Conservation (phyloP, 306 rosid species). For the Quercus dentata region DNA sequence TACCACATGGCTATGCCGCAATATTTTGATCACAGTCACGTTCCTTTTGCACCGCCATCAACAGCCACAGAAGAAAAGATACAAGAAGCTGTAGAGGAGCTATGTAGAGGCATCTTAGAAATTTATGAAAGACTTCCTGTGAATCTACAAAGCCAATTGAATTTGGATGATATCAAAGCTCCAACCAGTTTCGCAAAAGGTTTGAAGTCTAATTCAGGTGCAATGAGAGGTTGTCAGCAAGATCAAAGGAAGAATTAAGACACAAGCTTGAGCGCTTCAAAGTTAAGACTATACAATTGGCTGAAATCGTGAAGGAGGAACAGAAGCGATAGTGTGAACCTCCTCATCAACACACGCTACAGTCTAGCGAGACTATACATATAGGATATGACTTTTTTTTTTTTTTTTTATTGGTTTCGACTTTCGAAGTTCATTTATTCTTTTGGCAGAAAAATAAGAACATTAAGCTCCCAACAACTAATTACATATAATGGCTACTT, state of each 20-base stretch:
- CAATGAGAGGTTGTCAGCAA: neutral
- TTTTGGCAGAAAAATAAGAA: no score
- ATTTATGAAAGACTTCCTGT: neutral
- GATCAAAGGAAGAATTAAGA: neutral
- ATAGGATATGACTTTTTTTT: no score
- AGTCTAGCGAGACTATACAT: no score
- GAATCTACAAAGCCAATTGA: neutral
- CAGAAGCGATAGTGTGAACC: neutral
- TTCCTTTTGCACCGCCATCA: neutral
- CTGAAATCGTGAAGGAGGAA: neutral
- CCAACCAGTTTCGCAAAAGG: neutral
- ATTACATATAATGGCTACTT: accelerated
- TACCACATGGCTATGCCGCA: no score
- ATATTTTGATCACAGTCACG: no score
- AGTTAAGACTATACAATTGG: neutral
- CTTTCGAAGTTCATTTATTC: no score
- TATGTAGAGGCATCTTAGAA: neutral
- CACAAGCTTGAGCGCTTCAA: neutral
- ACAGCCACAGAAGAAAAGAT: neutral
- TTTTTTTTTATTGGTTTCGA: no score
- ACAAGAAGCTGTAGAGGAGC: neutral
- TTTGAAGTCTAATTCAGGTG: neutral
- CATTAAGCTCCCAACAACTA: no score
- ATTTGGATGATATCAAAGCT: neutral
- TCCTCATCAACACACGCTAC: no score